A percentile compares a stretch with the other conserved stretches of the same genome.
Evolutionary conservation across 176 grass and related monocot genomes (phyloP).

Genomic region (Cocos nucifera): DNA sequence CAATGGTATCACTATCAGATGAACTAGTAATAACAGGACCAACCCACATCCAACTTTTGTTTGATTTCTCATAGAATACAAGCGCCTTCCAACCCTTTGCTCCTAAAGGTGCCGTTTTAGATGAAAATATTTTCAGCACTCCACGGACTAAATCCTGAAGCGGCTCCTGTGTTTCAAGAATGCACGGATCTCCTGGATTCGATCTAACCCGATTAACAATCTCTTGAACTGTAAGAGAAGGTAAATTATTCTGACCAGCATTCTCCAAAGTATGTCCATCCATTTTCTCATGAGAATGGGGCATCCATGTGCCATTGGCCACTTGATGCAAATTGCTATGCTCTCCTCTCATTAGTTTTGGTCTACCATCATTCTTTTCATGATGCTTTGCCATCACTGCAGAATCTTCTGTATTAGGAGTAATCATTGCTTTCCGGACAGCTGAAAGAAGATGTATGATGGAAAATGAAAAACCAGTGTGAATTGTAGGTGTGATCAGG

Average conservation of each 20-base stretch:
- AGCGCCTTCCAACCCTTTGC: conserved; percentile 89
- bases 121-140: conserved; percentile 87
- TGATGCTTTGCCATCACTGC: conserved; percentile 21
- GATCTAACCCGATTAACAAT: conserved; percentile 61
- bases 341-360: conserved; percentile 34
- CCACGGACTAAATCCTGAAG: conserved; percentile 93
- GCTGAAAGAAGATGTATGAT: conserved; percentile 91
- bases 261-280: conserved; percentile 32
- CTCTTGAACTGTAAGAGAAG: conserved; percentile 73
- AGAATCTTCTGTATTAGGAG: conserved; percentile 28
- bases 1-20: conserved; percentile 49
- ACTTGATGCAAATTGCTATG: conserved; percentile 33
- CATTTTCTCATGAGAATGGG: conserved; percentile 33
- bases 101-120: conserved; percentile 88
- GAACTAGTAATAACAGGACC: conserved; percentile 41
- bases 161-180: conserved; percentile 98
- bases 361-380: conserved; percentile 36
- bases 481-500: conserved; percentile 84
- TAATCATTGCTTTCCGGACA: conserved; percentile 80
- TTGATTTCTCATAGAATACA: conserved; percentile 74
- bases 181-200: conserved; percentile 84
- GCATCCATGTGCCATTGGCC: conserved; percentile 25
- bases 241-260: conserved; percentile 20
- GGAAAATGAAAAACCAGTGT: conserved; percentile 92
- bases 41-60: conserved; percentile 90